Percentiles rank a stretch among this genome's conserved stretches.
Evolutionary conservation across 805 yeast genomes (phyloP).

Genomic region (Alloascoidea hylecoeti): DNA sequence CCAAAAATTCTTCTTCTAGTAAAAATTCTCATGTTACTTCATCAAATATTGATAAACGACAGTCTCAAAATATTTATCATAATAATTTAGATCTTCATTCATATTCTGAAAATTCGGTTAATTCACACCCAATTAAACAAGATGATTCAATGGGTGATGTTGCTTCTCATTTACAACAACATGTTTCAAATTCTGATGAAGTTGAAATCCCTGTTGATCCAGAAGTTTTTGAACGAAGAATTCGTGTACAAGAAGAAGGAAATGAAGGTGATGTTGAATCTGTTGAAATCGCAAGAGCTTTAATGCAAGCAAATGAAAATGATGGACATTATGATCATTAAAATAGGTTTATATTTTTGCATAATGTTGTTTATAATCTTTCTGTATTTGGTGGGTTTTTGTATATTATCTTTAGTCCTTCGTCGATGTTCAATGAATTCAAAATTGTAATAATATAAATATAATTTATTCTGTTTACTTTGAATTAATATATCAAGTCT

Average conservation of each 20-base stretch:
- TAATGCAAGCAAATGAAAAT: conserved; percentile 42
- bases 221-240: conserved; percentile 33
- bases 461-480: too few species aligned
- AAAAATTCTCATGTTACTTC: too few species aligned
- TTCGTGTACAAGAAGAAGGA: conserved; percentile 22
- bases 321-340: conserved; percentile 9
- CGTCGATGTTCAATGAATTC: too few species aligned
- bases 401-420: too few species aligned
- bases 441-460: too few species aligned
- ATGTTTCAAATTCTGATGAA: conserved; percentile 13
- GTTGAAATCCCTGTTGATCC: conserved; percentile 42
- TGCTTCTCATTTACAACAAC: conserved; percentile 5
- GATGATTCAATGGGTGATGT: too few species aligned
- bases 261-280: conserved; percentile 32
- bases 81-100: neutral
- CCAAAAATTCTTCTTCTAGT: too few species aligned
- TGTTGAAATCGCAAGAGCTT: conserved; percentile 51
- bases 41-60: neutral
- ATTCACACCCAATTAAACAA: too few species aligned
- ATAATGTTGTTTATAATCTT: too few species aligned
- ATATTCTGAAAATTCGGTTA: neutral
- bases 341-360: too few species aligned
- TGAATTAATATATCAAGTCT: too few species aligned
- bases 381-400: too few species aligned
- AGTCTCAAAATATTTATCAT: neutral